These are phyloP conservation scores for Hyaloperonospora brassicae DNA, from an alignment of 352 stramenopile species.

Conservation along the genomic window DNA sequence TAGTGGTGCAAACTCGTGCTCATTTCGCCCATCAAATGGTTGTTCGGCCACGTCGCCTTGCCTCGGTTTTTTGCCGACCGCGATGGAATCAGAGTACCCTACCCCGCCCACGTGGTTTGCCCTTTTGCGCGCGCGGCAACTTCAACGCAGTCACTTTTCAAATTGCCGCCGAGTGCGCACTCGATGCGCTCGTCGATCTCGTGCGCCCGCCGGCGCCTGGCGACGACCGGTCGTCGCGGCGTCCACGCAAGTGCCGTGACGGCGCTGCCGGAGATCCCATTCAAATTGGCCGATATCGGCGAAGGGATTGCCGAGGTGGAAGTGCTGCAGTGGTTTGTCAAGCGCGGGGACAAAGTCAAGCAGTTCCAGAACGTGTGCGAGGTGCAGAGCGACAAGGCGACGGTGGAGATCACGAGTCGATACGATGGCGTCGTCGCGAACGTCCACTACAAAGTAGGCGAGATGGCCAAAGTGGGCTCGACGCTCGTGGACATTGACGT, in stretches of 20 bases:
- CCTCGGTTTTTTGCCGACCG: slow-evolving; percentile 2
- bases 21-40: no score
- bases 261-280: slow-evolving; percentile 71
- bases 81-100: slow-evolving; percentile 18
- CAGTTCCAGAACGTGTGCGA: slow-evolving; percentile 98
- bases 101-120: slow-evolving; percentile 8
- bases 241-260: slow-evolving; percentile 43
- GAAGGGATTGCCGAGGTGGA: slow-evolving; percentile 98
- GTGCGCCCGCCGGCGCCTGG: slow-evolving; percentile 9
- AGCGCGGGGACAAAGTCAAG: slow-evolving; percentile 82
- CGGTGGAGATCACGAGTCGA: slow-evolving; percentile 96
- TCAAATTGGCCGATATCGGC: slow-evolving; percentile 95
- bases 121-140: slow-evolving; percentile 16
- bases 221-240: slow-evolving; percentile 11
- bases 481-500: slow-evolving; percentile 91
- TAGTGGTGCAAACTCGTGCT: no score
- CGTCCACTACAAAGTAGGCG: slow-evolving; percentile 89
- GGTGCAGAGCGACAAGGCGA: slow-evolving; percentile 96
- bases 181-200: slow-evolving; percentile 15
- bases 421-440: slow-evolving; percentile 92
- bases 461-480: slow-evolving; percentile 93
- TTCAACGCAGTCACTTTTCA: slow-evolving; percentile 9
- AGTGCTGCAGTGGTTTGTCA: slow-evolving; percentile 96
- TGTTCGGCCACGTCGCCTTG: slow-evolving; percentile 7
- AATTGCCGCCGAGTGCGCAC: slow-evolving; percentile 11